Base-by-base conservation (phyloP, 2,329 filamentous ascomycete species). In the Volutella citrinella region DNA sequence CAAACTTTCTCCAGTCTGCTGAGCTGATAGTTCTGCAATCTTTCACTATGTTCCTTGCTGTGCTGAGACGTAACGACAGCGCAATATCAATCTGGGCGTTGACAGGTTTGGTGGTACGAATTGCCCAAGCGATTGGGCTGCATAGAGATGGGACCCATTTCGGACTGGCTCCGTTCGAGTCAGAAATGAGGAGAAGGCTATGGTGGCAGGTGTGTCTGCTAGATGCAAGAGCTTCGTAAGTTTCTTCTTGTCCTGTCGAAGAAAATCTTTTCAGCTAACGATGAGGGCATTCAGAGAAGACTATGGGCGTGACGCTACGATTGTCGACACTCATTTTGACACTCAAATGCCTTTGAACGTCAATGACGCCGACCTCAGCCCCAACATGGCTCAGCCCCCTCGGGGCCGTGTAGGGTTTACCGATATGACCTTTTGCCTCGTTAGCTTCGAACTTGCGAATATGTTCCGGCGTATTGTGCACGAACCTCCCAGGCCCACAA, bases 321-420 rank as follows among this genome's bases (percentile, higher is more conserved):
- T 74, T 4, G 52, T 64, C 8, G 59, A 65, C n/a, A 48, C 55
- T 10, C 61, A 56, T 6, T 72, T 66, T 29, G 72, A 77, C 43
- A 75, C 72, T 1, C 60, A 63, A 27, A 56, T 70, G 5, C 75
- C 76, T 0, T 54, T 70, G n/a, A 79, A 78, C 46, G 60, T 80
- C 42, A 76, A 79, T 51, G 75, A 80, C 41, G 39, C 44, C 8
- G 71, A 75, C 38, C 61, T 74, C 21, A 55, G 50, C 15, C 61
- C 66, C 0, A 68, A 72, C 2, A 72, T 69, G 49, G 64, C 55
- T 5, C 52, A 65, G 5, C 25, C 23, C 8, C 32, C 32, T 3
- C 19, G 14, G 7, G 32, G 32, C 13, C 38, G 26, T 4, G n/a
- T 11, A 2, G 38, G 30, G 15, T 19, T 23, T 19, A 38, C 38